Conservation (phyloP, 768 basidiomycete genomes). For the Porpolomopsis calyptriformis region DNA sequence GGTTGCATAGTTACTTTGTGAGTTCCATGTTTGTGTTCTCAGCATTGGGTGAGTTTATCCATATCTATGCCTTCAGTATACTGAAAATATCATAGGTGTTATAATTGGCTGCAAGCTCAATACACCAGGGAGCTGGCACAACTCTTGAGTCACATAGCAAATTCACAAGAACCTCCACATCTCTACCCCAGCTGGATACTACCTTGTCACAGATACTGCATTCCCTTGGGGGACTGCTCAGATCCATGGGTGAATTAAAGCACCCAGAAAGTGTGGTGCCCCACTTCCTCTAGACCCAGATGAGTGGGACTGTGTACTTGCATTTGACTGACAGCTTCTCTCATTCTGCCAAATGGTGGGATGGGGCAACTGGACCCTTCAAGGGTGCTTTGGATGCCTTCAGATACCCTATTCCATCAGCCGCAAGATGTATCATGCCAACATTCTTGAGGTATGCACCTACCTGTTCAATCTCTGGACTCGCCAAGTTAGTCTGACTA, state of each 20-base stretch:
- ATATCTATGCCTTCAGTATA: background rate
- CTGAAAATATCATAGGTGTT: constrained; percentile 16
- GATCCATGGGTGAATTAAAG: constrained; percentile 18
- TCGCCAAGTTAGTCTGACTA: constrained; percentile 26
- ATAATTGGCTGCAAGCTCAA: constrained; percentile 27
- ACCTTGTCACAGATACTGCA: constrained; percentile 29
- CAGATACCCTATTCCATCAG: constrained; percentile 29
- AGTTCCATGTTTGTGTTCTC: constrained; percentile 25
- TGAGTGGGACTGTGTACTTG: constrained; percentile 15
- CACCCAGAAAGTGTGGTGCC: constrained; percentile 28
- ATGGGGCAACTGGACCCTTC: constrained; percentile 38
- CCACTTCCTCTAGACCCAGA: constrained; percentile 11
- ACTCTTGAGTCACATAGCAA: constrained; percentile 31
- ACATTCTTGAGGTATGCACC: constrained; percentile 28
- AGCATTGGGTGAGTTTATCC: constrained; percentile 12
- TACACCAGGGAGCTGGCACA: constrained; percentile 34
- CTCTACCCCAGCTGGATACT: constrained; percentile 24
- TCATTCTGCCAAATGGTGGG: constrained; percentile 39
- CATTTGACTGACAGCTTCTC: constrained; percentile 28
- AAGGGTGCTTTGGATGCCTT: constrained; percentile 37
- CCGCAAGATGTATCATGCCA: constrained; percentile 13
- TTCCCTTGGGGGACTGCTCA: constrained; percentile 23
- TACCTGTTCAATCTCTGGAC: constrained; percentile 27
- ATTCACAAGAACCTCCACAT: constrained; percentile 18
- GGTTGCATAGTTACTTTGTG: constrained; percentile 30